Percentiles rank a stretch among this genome's conserved stretches.
phyloP scores from a whole-genome alignment of 2,329 filamentous ascomycete genomes.

The Arthrobotrys sinensis region DNA sequence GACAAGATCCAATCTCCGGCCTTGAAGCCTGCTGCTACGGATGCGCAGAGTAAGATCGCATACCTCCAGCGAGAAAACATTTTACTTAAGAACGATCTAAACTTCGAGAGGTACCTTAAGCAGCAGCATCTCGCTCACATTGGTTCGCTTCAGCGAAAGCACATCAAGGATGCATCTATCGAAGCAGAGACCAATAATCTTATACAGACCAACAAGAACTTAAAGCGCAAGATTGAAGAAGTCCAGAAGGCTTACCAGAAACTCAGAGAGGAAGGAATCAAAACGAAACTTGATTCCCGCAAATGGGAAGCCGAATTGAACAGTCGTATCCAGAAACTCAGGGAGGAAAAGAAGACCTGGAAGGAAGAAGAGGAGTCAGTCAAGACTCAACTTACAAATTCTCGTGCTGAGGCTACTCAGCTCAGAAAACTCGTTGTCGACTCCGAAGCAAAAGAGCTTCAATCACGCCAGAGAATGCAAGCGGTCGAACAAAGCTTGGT shows the following conservation, averaged over 20 bases:
- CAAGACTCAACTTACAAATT: conserved; percentile 74
- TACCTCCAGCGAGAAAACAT: conserved; percentile 82
- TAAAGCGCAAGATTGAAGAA: conserved; percentile 81
- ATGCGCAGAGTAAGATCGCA: conserved; percentile 68
- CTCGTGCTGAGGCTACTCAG: conserved; percentile 75
- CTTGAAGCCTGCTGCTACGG: conserved; percentile 64
- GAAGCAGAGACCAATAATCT: conserved; percentile 88
- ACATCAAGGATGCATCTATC: conserved; percentile 81
- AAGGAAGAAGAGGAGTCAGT: conserved; percentile 74
- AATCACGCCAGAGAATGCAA: conserved; percentile 76
- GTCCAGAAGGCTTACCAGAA: conserved; percentile 80
- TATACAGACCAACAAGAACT: conserved; percentile 80
- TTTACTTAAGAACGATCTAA: conserved; percentile 82
- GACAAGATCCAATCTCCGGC: conserved; percentile 64
- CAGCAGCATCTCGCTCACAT: conserved; percentile 87
- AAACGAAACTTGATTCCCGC: conserved; percentile 79
- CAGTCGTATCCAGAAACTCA: conserved; percentile 76
- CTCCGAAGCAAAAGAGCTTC: conserved; percentile 78
- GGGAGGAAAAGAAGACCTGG: conserved; percentile 80
- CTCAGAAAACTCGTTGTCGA: conserved; percentile 78
- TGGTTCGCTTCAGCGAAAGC: conserved; percentile 80
- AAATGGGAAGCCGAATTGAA: conserved; percentile 83
- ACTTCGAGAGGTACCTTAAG: conserved; percentile 87
- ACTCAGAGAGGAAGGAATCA: conserved; percentile 80
- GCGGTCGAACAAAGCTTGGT: conserved; percentile 75